Evolutionary conservation across 768 basidiomycete species (phyloP).

Genomic region (Auricularia auricula-judae): DNA sequence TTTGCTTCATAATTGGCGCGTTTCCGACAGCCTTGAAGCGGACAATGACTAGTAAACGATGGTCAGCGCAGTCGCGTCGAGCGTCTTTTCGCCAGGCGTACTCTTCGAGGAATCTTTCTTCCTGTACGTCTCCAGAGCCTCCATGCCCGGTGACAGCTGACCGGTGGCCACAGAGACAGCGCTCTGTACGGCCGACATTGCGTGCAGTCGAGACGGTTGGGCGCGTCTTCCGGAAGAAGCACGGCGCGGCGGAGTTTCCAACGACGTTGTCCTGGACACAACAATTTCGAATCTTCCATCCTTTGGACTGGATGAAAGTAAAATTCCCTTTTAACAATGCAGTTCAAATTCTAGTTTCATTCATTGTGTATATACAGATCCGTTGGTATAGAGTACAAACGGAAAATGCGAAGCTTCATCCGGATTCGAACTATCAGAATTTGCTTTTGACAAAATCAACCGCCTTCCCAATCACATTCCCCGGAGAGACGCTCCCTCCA

Average conservation of each 20-base stretch:
- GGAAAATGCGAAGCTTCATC: no score
- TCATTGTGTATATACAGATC: no score
- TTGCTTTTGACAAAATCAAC: neutral
- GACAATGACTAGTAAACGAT: constrained; percentile 62
- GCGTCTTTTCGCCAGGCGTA: constrained; percentile 17
- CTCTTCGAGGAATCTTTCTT: constrained; percentile 77
- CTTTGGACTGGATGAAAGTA: no score
- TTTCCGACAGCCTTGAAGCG: constrained; percentile 97
- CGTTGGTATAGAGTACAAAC: no score
- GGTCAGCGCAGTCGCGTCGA: constrained; percentile 1
- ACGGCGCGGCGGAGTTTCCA: no score
- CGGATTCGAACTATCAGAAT: neutral
- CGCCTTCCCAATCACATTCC: neutral
- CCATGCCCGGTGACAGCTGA: constrained; percentile 28
- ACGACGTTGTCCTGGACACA: no score
- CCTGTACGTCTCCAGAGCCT: constrained; percentile 77
- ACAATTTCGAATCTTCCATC: no score
- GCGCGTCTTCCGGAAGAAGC: no score
- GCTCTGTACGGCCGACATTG: neutral
- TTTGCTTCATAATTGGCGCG: constrained; percentile 98
- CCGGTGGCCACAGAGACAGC: neutral
- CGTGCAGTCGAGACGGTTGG: neutral
- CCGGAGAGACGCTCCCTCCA: neutral
- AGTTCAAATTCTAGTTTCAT: no score
- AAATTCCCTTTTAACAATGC: no score